Base-by-base conservation (phyloP, 768 basidiomycete genomes). In the Chalciporus pseudorubinellus region DNA sequence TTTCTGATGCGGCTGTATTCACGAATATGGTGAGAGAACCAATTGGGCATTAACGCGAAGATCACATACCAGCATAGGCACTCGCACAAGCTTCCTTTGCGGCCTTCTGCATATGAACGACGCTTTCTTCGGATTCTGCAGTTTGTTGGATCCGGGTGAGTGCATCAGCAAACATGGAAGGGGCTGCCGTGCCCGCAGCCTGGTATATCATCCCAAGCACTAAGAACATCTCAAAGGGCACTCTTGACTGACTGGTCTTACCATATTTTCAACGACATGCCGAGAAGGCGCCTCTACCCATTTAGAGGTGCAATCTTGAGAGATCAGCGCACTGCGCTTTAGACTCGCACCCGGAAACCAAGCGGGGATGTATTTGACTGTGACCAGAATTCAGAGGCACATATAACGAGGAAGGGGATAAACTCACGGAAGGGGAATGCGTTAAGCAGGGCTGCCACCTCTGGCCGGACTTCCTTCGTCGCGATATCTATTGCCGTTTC, bases 1-100 rank as follows among this genome's bases (percentile, higher is more conserved):
- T 53, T 53, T 60, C 61, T 4, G 57, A 41, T 8, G 48, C 46
- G n/a, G 48, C 61, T 59, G 34, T 18, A 19, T 29, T 44, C 13
- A 13, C 6, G 6, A 18, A 6, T 42, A 5, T n/a, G 1, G 20
- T 39, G 16, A 20, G 22, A 36, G 7, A 21, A 4, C 13, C 3
- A 12, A 31, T 21, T n/a, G 13, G 14, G 10, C 22, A 19, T n/a
- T 19, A 3, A 36, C 0, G 2, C 34, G 16, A 5, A 13, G 3
- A 21, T n/a, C 28, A 52, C 50, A 13, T 41, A 60, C 58, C 60
- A 28, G 48, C 46, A 8, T 39, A 63, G 14, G 50, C 49, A 20
- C 31, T 40, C 34, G 54, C 40, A 34, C 45, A 46, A 3, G 59
- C 46, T 48, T 51, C 49, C 45, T 51, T 55, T 1, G 44, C 45